Evolutionary conservation across 2,329 filamentous ascomycete species (phyloP).

Genomic region (Alternaria ventricosa): DNA sequence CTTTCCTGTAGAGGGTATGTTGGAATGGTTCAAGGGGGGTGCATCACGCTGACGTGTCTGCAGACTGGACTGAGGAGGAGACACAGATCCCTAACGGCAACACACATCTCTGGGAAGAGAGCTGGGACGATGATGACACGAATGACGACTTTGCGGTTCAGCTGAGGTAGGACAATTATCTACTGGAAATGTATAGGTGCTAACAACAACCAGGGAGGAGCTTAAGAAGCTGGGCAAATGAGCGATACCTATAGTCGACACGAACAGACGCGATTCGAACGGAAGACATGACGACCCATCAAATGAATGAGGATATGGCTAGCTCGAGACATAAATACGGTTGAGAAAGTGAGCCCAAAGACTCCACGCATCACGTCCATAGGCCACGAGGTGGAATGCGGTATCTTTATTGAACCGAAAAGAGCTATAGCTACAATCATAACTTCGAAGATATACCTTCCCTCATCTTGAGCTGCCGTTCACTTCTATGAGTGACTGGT

Average conservation of each 20-base stretch:
- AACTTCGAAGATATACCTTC: constrained; percentile 45
- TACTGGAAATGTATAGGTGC: not conserved
- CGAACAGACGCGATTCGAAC: constrained; percentile 1
- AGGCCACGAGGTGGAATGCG: constrained; percentile 7
- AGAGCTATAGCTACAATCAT: constrained; percentile 43
- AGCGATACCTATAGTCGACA: constrained; percentile 7
- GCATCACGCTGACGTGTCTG: constrained; percentile 12
- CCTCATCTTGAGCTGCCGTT: constrained; percentile 33
- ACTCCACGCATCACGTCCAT: not conserved
- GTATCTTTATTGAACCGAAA: constrained; percentile 24
- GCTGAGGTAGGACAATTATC: constrained; percentile 69
- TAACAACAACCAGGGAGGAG: constrained; percentile 70
- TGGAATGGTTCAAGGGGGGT: not conserved
- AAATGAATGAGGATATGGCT: not conserved
- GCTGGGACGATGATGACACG: constrained; percentile 98
- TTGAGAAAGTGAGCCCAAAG: not conserved
- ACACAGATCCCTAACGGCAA: constrained; percentile 79
- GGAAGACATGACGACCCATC: not conserved
- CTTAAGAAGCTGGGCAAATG: constrained; percentile 89
- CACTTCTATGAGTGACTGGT: constrained; percentile 26
- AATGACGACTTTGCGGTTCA: constrained; percentile 96
- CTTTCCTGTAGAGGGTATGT: constrained; percentile 89
- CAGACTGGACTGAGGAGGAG: constrained; percentile 90
- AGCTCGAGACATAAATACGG: not conserved
- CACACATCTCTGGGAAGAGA: constrained; percentile 97